Conservation (phyloP, 345 rosid species). For the Viola odorata region DNA sequence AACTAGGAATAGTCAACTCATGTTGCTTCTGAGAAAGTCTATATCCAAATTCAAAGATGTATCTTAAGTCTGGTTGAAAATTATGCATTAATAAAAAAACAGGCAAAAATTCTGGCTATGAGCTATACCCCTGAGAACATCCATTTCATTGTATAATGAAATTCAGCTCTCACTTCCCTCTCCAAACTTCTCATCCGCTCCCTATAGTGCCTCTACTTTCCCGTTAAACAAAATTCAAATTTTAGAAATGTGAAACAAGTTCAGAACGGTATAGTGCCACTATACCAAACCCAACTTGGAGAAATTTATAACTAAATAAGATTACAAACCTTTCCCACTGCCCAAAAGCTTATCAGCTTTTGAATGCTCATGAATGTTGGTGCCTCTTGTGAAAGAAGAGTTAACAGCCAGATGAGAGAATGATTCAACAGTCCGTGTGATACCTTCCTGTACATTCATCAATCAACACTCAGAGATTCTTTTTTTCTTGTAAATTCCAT, state of each 20-base stretch:
- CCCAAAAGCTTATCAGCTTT: slow-evolving; percentile 78
- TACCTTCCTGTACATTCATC: slow-evolving; percentile 51
- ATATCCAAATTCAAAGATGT: not conserved
- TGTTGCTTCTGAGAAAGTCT: not conserved
- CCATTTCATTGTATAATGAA: no score
- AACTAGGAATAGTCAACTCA: not conserved
- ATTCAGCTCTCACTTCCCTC: no score
- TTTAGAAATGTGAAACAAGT: not conserved
- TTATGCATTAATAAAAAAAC: no score
- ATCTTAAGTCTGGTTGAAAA: no score
- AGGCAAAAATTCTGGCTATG: no score
- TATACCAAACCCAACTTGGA: not conserved
- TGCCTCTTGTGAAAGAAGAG: slow-evolving; percentile 22
- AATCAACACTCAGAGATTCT: no score
- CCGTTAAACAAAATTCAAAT: not conserved
- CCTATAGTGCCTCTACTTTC: no score
- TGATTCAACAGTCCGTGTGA: slow-evolving; percentile 56
- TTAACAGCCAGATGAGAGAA: slow-evolving; percentile 53
- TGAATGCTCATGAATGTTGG: slow-evolving; percentile 38
- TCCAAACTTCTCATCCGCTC: no score
- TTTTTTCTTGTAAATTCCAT: no score
- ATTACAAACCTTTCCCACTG: slow-evolving; percentile 75
- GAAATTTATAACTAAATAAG: slow-evolving; percentile 14
- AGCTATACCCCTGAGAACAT: no score
- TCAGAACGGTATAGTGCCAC: not conserved